phyloP scores from a whole-genome alignment of 2,329 filamentous ascomycete species.

The Hymenotorrendiella dingleyae region DNA sequence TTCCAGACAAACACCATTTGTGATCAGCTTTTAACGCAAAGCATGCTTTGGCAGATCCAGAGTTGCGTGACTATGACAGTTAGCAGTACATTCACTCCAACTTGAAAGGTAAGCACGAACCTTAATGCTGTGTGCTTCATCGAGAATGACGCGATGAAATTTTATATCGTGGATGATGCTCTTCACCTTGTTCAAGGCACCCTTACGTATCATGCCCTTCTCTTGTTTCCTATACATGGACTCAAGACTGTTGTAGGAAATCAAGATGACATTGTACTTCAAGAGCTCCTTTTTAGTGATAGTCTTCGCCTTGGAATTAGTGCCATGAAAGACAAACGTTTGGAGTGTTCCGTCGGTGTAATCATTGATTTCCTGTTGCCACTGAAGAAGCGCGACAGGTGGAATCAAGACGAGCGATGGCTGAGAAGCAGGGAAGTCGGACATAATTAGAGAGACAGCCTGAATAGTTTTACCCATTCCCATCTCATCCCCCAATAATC shows the following conservation, averaged over 20 bases:
- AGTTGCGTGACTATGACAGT: constrained; percentile 59
- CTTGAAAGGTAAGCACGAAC: constrained; percentile 30
- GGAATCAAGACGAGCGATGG: constrained; percentile 87
- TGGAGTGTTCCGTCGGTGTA: constrained; percentile 87
- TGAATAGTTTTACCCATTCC: constrained; percentile 98
- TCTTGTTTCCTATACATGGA: constrained; percentile 89
- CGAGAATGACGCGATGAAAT: constrained; percentile 88
- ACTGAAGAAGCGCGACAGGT: constrained; percentile 92
- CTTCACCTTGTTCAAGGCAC: constrained; percentile 72
- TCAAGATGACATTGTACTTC: constrained; percentile 89
- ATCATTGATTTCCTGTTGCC: constrained; percentile 73
- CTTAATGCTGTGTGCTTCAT: constrained; percentile 95
- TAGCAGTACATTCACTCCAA: constrained; percentile 16
- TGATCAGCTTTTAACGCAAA: constrained; percentile 84
- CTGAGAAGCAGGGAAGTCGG: constrained; percentile 77
- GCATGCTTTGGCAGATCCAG: constrained; percentile 89
- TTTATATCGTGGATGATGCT: constrained; percentile 77
- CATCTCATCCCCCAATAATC: constrained; percentile 98
- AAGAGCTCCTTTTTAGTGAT: constrained; percentile 70
- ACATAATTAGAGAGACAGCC: constrained; percentile 96
- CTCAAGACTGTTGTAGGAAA: constrained; percentile 90
- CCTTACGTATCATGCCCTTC: constrained; percentile 79
- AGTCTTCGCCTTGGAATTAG: constrained; percentile 75
- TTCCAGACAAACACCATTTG: constrained; percentile 94
- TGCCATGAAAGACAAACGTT: constrained; percentile 84